Percentiles rank a stretch among this genome's conserved stretches.
Evolutionary conservation across 2,329 filamentous ascomycete genomes (phyloP).

Genomic region (Ascochyta rabiei): DNA sequence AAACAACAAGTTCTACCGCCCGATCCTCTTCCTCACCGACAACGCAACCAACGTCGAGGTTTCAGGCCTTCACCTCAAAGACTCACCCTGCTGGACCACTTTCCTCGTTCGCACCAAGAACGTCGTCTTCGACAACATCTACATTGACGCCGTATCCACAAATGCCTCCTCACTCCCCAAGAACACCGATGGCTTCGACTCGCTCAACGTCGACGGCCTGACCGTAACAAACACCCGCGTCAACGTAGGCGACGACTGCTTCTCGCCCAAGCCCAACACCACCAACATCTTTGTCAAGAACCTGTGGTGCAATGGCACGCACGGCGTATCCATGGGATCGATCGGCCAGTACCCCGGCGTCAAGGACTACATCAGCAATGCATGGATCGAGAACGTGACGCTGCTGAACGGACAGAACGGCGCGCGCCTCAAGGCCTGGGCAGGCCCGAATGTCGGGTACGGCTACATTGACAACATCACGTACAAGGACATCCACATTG

Average conservation of each 20-base stretch:
- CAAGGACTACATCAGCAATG: slow-evolving; percentile 47
- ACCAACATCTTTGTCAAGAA: slow-evolving; percentile 44
- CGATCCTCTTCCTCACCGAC: slow-evolving; percentile 66
- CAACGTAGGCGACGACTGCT: slow-evolving; percentile 45
- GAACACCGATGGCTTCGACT: slow-evolving; percentile 69
- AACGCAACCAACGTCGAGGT: slow-evolving; percentile 65
- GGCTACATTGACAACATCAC: slow-evolving; percentile 68
- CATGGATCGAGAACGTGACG: slow-evolving; percentile 65
- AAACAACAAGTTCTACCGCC: slow-evolving; percentile 62
- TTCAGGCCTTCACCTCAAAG: slow-evolving; percentile 64
- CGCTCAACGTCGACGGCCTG: slow-evolving; percentile 62
- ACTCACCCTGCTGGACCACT: slow-evolving; percentile 69
- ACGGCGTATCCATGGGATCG: slow-evolving; percentile 42
- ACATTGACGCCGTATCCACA: slow-evolving; percentile 61
- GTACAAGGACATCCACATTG: slow-evolving; percentile 65
- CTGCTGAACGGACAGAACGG: slow-evolving; percentile 61
- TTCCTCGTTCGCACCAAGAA: slow-evolving; percentile 65
- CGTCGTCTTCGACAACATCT: slow-evolving; percentile 60
- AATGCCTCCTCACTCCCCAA: slow-evolving; percentile 58
- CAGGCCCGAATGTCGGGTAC: slow-evolving; percentile 62
- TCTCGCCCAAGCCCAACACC: slow-evolving; percentile 42
- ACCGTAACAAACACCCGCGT: slow-evolving; percentile 47
- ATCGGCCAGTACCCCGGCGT: slow-evolving; percentile 42
- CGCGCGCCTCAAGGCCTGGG: slow-evolving; percentile 67
- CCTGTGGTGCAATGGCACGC: slow-evolving; percentile 43